Evolutionary conservation across 768 basidiomycete species (phyloP).

Genomic region (Macrocybe gigantea): DNA sequence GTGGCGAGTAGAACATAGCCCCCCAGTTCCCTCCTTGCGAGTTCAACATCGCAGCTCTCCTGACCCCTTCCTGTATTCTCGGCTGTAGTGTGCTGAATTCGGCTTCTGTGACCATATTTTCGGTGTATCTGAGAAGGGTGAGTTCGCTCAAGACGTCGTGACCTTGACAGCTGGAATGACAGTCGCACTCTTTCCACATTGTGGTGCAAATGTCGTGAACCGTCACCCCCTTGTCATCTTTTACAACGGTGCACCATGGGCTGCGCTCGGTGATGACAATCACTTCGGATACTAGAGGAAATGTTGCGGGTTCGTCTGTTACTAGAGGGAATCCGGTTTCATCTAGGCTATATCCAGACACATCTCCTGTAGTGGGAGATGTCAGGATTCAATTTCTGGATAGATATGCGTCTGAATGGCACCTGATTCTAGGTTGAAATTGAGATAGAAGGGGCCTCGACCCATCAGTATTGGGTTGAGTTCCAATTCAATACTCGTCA

Average conservation of each 20-base stretch:
- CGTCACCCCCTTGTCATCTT: constrained; percentile 69
- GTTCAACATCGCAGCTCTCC: constrained; percentile 47
- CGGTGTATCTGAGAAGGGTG: constrained; percentile 49
- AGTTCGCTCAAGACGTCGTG: background rate
- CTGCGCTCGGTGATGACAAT: constrained; percentile 52
- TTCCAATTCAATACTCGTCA: constrained; percentile 63
- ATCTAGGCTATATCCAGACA: no score
- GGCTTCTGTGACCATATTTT: constrained; percentile 57
- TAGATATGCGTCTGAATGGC: background rate
- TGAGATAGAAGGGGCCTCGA: constrained; percentile 39
- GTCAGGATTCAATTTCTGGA: no score
- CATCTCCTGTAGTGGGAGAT: no score
- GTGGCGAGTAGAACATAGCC: constrained; percentile 40
- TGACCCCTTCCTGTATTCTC: constrained; percentile 68
- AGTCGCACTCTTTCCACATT: constrained; percentile 72
- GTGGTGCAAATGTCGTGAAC: constrained; percentile 66
- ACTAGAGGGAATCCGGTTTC: constrained; percentile 10
- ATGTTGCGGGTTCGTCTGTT: constrained; percentile 62
- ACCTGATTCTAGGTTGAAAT: constrained; percentile 72
- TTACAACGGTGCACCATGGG: constrained; percentile 77
- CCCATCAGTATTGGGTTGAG: constrained; percentile 69
- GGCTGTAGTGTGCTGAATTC: constrained; percentile 58
- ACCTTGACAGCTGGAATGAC: no score
- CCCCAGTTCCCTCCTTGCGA: constrained; percentile 17
- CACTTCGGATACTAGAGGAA: constrained; percentile 58